Evolutionary conservation across 306 rosid species (phyloP).

Genomic region (Trifolium subterraneum): DNA sequence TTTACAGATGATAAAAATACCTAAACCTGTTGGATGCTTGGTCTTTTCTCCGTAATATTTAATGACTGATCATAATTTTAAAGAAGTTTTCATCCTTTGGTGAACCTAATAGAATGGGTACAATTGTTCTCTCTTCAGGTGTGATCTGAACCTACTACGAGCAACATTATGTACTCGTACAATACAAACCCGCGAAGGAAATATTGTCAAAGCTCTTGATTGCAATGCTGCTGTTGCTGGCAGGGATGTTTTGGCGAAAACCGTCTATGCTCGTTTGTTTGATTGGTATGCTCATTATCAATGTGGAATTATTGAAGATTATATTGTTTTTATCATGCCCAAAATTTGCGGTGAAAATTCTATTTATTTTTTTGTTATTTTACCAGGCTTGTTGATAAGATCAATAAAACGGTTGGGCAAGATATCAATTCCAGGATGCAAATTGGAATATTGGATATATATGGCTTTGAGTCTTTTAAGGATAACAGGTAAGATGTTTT

Average conservation of each 20-base stretch:
- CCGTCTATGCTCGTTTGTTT: conserved; percentile 86
- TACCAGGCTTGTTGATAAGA: conserved; percentile 96
- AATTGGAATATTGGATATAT: conserved; percentile 94
- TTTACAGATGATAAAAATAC: conserved; percentile 14
- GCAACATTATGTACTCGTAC: conserved; percentile 85
- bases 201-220: conserved; percentile 87
- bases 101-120: conserved; percentile 12
- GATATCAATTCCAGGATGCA: conserved; percentile 74
- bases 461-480: conserved; percentile 97
- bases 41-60: conserved; percentile 32
- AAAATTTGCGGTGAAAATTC: conserved; percentile 5
- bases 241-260: conserved; percentile 92
- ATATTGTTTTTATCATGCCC: background rate
- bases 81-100: conserved; percentile 17
- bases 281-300: conserved; percentile 72
- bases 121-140: conserved; percentile 53
- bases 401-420: conserved; percentile 91
- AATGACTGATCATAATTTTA: conserved; percentile 29
- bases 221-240: conserved; percentile 87
- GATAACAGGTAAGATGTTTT: conserved; percentile 73
- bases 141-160: conserved; percentile 74
- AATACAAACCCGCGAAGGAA: conserved; percentile 94
- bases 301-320: background rate
- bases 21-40: conserved; percentile 29
- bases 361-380: conserved; percentile 31